A percentile compares a stretch with the other conserved stretches of the same genome.
phyloP scores from a whole-genome alignment of 1,284 basidiomycete species.

The Malassezia obtusa region DNA sequence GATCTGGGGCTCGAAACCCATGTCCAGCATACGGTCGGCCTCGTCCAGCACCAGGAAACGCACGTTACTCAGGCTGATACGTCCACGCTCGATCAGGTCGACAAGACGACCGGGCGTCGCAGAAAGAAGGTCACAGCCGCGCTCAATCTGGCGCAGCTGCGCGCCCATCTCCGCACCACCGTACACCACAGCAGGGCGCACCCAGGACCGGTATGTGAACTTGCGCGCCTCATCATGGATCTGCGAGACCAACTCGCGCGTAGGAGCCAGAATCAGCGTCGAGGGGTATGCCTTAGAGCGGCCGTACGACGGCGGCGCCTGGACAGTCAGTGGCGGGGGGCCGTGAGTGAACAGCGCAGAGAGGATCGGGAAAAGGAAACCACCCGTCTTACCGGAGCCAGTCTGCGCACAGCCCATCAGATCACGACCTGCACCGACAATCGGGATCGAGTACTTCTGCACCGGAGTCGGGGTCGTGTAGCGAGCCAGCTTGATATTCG shows the following conservation, averaged over 20 bases:
- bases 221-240: constrained; percentile 99
- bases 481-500: constrained; percentile 85
- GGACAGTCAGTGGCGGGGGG: constrained; percentile 60
- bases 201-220: constrained; percentile 99
- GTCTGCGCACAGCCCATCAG: constrained; percentile 99
- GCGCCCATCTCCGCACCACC: constrained; percentile 95
- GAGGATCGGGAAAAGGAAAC: constrained; percentile 98
- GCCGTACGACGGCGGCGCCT: constrained; percentile 53
- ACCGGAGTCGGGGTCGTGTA: constrained; percentile 94
- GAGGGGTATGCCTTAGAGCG: constrained; percentile 91
- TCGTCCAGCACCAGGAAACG: constrained; percentile 97
- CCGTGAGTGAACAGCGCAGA: constrained; percentile 83
- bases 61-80: constrained; percentile 91
- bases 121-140: constrained; percentile 90
- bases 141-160: constrained; percentile 87
- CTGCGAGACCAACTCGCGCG: constrained; percentile 95
- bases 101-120: constrained; percentile 98
- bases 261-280: constrained; percentile 89
- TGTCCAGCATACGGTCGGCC: constrained; percentile 99
- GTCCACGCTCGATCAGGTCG: constrained; percentile 93
- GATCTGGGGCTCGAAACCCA: constrained; percentile 99
- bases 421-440: constrained; percentile 79
- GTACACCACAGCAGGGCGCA: constrained; percentile 95
- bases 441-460: constrained; percentile 99
- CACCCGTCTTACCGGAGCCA: constrained; percentile 96